Evolutionary conservation across 2,329 filamentous ascomycete species (phyloP).

Genomic region (Thielaviopsis cerberus): DNA sequence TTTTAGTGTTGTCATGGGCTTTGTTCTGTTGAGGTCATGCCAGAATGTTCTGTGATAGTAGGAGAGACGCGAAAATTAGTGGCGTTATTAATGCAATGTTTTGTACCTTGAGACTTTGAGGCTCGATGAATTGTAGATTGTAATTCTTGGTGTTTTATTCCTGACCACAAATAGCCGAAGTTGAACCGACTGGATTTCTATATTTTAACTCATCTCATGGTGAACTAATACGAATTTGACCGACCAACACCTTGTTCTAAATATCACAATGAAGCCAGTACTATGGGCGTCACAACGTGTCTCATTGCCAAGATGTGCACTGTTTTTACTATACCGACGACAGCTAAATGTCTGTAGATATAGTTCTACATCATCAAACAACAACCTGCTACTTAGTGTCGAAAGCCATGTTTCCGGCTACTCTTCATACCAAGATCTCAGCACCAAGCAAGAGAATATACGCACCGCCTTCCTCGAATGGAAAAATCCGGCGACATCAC

Average conservation of each 20-base stretch:
- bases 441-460: conserved; percentile 15
- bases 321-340: not conserved
- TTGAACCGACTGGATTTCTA: too few relatives aligned
- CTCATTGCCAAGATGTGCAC: not conserved
- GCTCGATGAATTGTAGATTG: too few relatives aligned
- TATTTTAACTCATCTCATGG: not conserved
- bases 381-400: not conserved
- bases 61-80: too few relatives aligned
- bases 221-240: too few relatives aligned
- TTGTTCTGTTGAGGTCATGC: too few relatives aligned
- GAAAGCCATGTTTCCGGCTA: not conserved
- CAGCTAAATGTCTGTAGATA: not conserved
- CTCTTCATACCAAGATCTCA: conserved; percentile 1
- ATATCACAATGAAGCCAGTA: not conserved
- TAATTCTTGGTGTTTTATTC: too few relatives aligned
- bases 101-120: too few relatives aligned
- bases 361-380: not conserved
- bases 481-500: conserved; percentile 16
- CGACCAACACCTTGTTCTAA: not conserved
- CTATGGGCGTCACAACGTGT: not conserved
- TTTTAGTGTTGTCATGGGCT: not conserved
- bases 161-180: too few relatives aligned
- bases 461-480: conserved; percentile 20
- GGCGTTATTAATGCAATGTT: too few relatives aligned
- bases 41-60: too few relatives aligned